phyloP scores from a whole-genome alignment of 169 alveolate species.

The Plasmodium vivax region DNA sequence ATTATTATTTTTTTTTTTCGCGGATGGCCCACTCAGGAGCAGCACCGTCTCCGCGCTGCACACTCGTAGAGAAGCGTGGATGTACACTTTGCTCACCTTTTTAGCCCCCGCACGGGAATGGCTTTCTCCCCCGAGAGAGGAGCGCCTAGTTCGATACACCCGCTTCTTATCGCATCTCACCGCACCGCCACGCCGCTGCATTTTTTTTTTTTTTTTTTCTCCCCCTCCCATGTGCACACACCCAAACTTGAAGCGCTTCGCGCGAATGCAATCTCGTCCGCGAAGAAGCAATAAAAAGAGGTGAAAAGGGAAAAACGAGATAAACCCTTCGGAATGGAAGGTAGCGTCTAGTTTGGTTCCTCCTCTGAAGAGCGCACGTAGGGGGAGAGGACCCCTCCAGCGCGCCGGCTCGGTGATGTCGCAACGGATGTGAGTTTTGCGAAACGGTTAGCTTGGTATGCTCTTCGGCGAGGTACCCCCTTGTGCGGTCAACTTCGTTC shows the following conservation, averaged over 20 bases:
- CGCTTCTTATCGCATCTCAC: background rate
- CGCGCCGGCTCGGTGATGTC: background rate
- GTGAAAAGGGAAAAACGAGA: background rate
- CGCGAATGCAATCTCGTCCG: background rate
- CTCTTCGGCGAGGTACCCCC: background rate
- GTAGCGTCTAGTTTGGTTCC: background rate
- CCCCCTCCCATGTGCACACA: background rate
- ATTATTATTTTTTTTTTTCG: background rate
- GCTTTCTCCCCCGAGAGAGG: background rate
- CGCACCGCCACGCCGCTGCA: background rate
- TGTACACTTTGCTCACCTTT: background rate
- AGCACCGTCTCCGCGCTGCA: background rate
- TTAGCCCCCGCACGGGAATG: background rate
- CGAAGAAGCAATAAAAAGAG: background rate
- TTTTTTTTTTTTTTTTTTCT: too few relatives aligned
- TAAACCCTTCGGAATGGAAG: background rate
- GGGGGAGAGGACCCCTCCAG: background rate
- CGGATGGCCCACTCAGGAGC: background rate
- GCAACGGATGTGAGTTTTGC: background rate
- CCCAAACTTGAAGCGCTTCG: background rate
- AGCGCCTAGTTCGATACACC: background rate
- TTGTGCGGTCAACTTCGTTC: background rate
- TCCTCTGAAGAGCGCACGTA: background rate
- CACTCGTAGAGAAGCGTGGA: background rate
- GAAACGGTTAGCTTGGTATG: background rate